Evolutionary conservation across 2,329 filamentous ascomycete species (phyloP), one percentile per base, ranked within the genome.

Genomic region (Stromatinia cepivora): DNA sequence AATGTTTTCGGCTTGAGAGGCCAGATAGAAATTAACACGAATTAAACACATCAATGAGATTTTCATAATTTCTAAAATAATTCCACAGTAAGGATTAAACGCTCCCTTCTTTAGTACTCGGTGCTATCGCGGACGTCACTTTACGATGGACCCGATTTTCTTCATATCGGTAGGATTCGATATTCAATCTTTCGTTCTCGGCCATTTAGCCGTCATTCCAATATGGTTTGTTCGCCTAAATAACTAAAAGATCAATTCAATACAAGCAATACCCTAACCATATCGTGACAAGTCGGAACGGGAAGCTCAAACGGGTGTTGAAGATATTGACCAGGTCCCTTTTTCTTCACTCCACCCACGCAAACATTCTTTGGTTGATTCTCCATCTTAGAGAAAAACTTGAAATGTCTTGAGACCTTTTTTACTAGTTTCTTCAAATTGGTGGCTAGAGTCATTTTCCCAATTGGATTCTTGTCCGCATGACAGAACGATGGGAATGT

Each of bases 101-200:
- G 15, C 45, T 50, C 45, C 28, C 28, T 56, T 25, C 36, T 45
- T 34, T 56, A 31, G 48, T 46, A 17, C 25, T 68, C 66, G 66
- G 66, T 62, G 66, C 66, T 68, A 68, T 68, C 66, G 66, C 66
- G 66, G 66, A 53, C 56, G 56, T 62, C 58, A 17, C 48, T 25
- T 62, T 36, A 53, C 17, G n/a, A 45, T 34, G 28, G 56, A 53
- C 66, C 66, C 66, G 56, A 67, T 67, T 67, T 67, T 67, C 45
- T 67, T 31, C 53, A 67, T 39, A 59, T 59, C 22, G 64, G 42
- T 62, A 22, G 5, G 28, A 48, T 61, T 61, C 28, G 20, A 48
- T 36, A 34, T 20, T 45, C 36, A 36, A 15, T n/a, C 13, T 42
- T 31, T 54, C 48, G 28, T 42, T 66, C 64, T 66, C 64, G 42